Evolutionary conservation across 1,284 basidiomycete genomes (phyloP).

Genomic region (Cutaneotrichosporon arboriforme): DNA sequence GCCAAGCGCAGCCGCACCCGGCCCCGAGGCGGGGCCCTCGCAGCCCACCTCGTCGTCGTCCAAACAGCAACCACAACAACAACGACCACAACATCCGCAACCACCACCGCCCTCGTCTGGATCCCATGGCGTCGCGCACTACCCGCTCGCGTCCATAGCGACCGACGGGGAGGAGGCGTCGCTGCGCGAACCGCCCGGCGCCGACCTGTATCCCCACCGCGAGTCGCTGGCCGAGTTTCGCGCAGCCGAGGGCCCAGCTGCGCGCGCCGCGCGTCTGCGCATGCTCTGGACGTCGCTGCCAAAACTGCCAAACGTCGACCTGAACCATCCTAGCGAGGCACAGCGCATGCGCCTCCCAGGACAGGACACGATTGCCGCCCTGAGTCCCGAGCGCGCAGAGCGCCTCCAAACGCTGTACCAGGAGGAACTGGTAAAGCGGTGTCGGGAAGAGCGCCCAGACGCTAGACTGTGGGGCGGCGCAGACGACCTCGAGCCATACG

Average conservation of each 20-base stretch:
- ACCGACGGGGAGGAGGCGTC: conserved; percentile 2
- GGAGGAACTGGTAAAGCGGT: conserved; percentile 64
- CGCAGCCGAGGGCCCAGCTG: conserved; percentile 35
- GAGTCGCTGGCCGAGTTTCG: conserved; percentile 43
- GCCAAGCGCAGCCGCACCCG: no score
- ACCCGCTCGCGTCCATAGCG: conserved; percentile 3
- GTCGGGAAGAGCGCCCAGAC: conserved; percentile 44
- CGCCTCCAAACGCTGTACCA: conserved; percentile 67
- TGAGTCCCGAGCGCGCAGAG: conserved; percentile 65
- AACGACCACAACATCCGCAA: no score
- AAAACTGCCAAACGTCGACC: conserved; percentile 27
- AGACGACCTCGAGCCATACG: conserved; percentile 45
- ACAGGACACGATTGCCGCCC: conserved; percentile 45
- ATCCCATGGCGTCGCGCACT: conserved; percentile 9
- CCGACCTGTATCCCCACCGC: conserved; percentile 7
- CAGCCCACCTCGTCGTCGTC: no score
- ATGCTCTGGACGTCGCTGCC: conserved; percentile 46
- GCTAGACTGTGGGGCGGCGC: conserved; percentile 51
- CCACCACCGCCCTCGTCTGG: conserved; percentile 4
- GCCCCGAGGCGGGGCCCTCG: no score
- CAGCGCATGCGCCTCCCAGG: conserved; percentile 43
- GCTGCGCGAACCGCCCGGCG: conserved; percentile 14
- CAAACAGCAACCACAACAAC: no score
- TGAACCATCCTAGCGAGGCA: conserved; percentile 29
- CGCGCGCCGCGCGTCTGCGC: conserved; percentile 40